Percentiles rank a stretch among this genome's conserved stretches.
phyloP scores from a whole-genome alignment of 306 rosid genomes.

The Arachis stenosperma region DNA sequence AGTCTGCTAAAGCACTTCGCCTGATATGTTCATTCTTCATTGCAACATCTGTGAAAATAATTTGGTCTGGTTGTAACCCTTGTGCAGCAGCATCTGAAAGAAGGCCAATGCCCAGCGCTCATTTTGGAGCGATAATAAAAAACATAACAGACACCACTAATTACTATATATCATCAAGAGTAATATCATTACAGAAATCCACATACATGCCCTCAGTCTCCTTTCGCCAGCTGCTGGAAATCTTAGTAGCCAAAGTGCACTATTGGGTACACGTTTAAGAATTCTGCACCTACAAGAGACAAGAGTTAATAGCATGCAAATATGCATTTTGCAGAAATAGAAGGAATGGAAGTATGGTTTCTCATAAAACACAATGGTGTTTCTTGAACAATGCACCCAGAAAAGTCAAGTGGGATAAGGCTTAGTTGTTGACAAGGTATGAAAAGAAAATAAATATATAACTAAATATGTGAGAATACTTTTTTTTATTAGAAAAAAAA shows the following conservation, averaged over 20 bases:
- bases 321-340: conserved; percentile 13
- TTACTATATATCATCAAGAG: neutral
- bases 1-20: conserved; percentile 90
- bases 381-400: neutral
- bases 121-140: neutral
- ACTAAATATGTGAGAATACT: neutral
- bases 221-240: conserved; percentile 98
- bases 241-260: conserved; percentile 97
- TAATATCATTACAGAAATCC: conserved; percentile 2
- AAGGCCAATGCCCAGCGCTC: neutral
- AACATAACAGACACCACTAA: neutral
- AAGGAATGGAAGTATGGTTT: neutral
- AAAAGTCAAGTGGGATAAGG: neutral
- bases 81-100: conserved; percentile 85
- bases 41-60: conserved; percentile 95
- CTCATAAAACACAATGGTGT: neutral
- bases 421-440: neutral
- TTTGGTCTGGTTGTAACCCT: conserved; percentile 92
- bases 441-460: neutral
- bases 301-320: conserved; percentile 18
- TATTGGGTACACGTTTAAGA: conserved; percentile 90
- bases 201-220: conserved; percentile 85
- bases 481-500: too few species aligned
- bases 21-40: conserved; percentile 95
- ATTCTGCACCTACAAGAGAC: conserved; percentile 78